Evolutionary conservation across 2,329 filamentous ascomycete genomes (phyloP).

Genomic region (Alternaria sp.): DNA sequence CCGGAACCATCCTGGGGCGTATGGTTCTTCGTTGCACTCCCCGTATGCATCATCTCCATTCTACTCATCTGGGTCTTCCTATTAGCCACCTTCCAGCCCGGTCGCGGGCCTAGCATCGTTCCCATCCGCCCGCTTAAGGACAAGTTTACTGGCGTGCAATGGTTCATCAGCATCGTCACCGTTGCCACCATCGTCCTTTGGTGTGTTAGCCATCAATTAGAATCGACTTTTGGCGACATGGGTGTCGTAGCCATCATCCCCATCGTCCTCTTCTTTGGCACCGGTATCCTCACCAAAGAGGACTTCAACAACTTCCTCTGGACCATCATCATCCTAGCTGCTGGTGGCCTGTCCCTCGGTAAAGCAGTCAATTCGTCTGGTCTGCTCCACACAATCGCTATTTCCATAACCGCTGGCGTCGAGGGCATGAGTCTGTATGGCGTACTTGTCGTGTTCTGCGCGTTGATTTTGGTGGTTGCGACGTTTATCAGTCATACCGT

Average conservation of each 20-base stretch:
- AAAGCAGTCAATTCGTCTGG: slow-evolving; percentile 95
- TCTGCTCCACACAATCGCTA: slow-evolving; percentile 85
- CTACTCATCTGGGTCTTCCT: slow-evolving; percentile 88
- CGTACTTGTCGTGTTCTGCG: slow-evolving; percentile 84
- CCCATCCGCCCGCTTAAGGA: slow-evolving; percentile 91
- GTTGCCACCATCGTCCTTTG: slow-evolving; percentile 85
- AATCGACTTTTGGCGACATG: slow-evolving; percentile 93
- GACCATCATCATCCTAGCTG: slow-evolving; percentile 99
- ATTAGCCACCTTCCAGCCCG: slow-evolving; percentile 83
- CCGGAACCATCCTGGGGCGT: slow-evolving; percentile 90
- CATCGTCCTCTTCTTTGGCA: slow-evolving; percentile 94
- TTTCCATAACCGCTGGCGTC: slow-evolving; percentile 75
- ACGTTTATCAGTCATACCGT: slow-evolving; percentile 99
- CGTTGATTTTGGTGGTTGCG: slow-evolving; percentile 86
- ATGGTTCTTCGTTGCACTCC: slow-evolving; percentile 97
- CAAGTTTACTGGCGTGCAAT: slow-evolving; percentile 85
- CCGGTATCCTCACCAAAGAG: slow-evolving; percentile 95
- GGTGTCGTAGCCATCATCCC: slow-evolving; percentile 97
- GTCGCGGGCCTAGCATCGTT: slow-evolving; percentile 85
- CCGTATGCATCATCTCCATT: slow-evolving; percentile 89
- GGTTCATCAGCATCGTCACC: slow-evolving; percentile 88
- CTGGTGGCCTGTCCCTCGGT: slow-evolving; percentile 88
- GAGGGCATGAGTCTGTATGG: slow-evolving; percentile 83
- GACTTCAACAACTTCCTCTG: slow-evolving; percentile 99
- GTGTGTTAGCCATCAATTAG: slow-evolving; percentile 91